Evolutionary conservation across 2,329 filamentous ascomycete species (phyloP).

Genomic region (Onygenales sp.): DNA sequence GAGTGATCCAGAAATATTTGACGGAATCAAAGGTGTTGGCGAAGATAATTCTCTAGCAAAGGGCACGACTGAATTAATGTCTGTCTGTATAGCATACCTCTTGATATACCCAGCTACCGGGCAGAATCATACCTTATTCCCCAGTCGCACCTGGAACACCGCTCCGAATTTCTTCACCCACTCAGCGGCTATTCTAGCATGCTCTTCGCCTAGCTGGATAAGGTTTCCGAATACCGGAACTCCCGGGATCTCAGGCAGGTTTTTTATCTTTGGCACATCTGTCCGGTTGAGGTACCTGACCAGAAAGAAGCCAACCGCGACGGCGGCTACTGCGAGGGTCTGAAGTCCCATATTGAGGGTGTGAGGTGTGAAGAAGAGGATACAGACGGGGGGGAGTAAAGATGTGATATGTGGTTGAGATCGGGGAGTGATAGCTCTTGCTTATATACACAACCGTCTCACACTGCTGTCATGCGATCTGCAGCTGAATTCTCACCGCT

Average conservation of each 20-base stretch:
- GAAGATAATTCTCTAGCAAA: slow-evolving; percentile 56
- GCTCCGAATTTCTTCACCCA: slow-evolving; percentile 54
- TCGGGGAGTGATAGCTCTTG: no score
- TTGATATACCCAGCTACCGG: not conserved
- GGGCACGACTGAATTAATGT: not conserved
- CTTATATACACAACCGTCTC: no score
- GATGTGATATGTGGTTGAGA: not conserved
- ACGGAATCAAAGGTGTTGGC: slow-evolving; percentile 71
- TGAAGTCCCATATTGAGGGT: slow-evolving; percentile 9
- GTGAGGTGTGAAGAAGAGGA: not conserved
- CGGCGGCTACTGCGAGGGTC: slow-evolving; percentile 18
- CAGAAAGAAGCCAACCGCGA: slow-evolving; percentile 30
- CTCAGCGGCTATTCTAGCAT: slow-evolving; percentile 45
- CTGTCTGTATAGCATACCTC: not conserved
- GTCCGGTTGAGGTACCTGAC: slow-evolving; percentile 40
- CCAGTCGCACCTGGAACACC: slow-evolving; percentile 59
- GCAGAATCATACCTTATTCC: slow-evolving; percentile 47
- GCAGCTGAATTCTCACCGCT: no score
- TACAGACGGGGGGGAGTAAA: not conserved
- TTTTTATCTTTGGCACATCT: slow-evolving; percentile 52
- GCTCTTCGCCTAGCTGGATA: slow-evolving; percentile 48
- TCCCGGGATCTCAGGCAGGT: slow-evolving; percentile 52
- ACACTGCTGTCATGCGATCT: no score
- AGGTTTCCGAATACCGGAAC: slow-evolving; percentile 56
- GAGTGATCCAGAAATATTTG: slow-evolving; percentile 63